A percentile compares a stretch with the other conserved stretches of the same genome.
These are phyloP conservation scores for Pseudevernia furfuracea DNA, from an alignment of 495 filamentous ascomycete genomes.

Conservation along the genomic window DNA sequence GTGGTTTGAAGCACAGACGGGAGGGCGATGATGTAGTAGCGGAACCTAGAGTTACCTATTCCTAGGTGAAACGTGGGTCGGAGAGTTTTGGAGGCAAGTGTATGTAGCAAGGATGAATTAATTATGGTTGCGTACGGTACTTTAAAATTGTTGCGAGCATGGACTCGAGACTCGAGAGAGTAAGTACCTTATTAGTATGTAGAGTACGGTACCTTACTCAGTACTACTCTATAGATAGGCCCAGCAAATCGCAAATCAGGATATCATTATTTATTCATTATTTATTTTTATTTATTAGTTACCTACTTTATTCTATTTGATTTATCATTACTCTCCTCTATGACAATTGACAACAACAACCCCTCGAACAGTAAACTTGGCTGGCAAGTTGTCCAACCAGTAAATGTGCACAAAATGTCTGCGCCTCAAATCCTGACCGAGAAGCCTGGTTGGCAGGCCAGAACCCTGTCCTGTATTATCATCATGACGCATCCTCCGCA, in stretches of 20 bases:
- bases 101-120: not conserved
- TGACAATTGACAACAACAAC: no score
- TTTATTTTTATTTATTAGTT: no score
- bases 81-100: conserved; percentile 5
- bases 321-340: no score
- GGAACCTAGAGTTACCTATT: conserved; percentile 13
- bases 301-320: no score
- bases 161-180: not conserved
- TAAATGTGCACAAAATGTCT: no score
- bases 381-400: not conserved
- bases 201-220: no score
- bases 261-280: no score
- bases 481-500: conserved; percentile 17
- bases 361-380: no score
- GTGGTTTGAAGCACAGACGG: not conserved
- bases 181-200: no score
- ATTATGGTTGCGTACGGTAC: no score
- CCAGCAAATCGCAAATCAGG: conserved; percentile 11
- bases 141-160: not conserved
- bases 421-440: conserved; percentile 10
- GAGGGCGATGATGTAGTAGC: conserved; percentile 14
- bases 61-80: conserved; percentile 16
- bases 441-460: not conserved
- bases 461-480: no score
- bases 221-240: no score